Percentiles rank a stretch among this genome's conserved stretches.
Conservation (phyloP, 441 rosid species). For the Gossypium schwendimanii region DNA sequence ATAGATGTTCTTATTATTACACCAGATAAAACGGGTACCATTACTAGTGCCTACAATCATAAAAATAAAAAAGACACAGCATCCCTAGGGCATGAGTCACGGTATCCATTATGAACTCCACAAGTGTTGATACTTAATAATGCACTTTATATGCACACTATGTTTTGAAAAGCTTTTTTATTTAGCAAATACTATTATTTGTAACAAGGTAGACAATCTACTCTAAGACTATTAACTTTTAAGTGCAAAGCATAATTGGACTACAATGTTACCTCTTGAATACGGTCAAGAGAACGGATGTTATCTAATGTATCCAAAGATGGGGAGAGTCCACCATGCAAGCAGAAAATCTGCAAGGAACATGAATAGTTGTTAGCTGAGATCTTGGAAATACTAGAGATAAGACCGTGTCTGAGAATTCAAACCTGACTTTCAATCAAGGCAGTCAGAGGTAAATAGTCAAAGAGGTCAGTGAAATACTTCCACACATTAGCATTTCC, state of each 20-base stretch:
- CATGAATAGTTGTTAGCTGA: constrained; percentile 13
- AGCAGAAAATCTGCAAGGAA: constrained; percentile 50
- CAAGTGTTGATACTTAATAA: background rate
- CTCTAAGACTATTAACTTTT: background rate
- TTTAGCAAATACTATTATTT: background rate
- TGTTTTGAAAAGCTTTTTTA: background rate
- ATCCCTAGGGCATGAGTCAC: too few relatives aligned
- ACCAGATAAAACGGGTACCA: background rate
- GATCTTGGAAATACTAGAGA: background rate
- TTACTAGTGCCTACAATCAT: background rate
- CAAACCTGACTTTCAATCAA: constrained; percentile 73
- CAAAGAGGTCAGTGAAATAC: constrained; percentile 68
- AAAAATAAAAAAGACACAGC: too few relatives aligned
- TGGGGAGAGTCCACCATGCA: constrained; percentile 79
- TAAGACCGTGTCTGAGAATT: constrained; percentile 4
- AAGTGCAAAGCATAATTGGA: background rate
- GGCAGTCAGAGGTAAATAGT: constrained; percentile 64
- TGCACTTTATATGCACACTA: background rate
- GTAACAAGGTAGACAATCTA: background rate
- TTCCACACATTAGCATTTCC: constrained; percentile 82
- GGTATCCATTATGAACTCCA: background rate
- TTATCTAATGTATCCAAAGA: constrained; percentile 70
- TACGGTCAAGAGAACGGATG: constrained; percentile 65
- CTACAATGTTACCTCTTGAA: constrained; percentile 52
- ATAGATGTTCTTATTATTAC: background rate